These are phyloP conservation scores for Antrodiella citrinella DNA, from an alignment of 768 basidiomycete genomes.

Conservation along the genomic window DNA sequence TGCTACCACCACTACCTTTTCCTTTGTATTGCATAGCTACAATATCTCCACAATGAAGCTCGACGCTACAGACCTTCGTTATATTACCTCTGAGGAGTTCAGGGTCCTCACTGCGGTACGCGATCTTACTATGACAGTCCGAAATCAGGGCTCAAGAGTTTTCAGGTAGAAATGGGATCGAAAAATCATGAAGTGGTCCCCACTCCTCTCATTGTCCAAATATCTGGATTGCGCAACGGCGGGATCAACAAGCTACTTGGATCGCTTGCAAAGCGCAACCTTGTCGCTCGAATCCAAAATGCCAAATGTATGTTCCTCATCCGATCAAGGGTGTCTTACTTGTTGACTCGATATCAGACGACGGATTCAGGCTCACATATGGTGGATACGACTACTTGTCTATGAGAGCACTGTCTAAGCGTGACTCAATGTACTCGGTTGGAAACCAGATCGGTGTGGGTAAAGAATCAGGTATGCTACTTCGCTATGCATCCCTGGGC, in stretches of 20 bases:
- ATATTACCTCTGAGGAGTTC: conserved; percentile 89
- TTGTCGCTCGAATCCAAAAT: conserved; percentile 86
- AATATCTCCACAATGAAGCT: conserved; percentile 77
- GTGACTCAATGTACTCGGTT: conserved; percentile 83
- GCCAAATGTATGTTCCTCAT: conserved; percentile 66
- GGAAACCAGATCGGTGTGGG: conserved; percentile 98
- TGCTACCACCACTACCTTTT: too few relatives aligned
- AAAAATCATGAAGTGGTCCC: conserved; percentile 98
- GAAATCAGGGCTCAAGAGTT: background rate
- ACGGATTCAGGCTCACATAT: conserved; percentile 94
- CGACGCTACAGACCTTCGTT: conserved; percentile 90
- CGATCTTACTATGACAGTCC: background rate
- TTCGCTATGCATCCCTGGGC: too few relatives aligned
- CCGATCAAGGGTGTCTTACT: background rate
- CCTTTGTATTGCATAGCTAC: too few relatives aligned
- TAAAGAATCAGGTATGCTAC: conserved; percentile 91
- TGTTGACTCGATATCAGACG: conserved; percentile 47
- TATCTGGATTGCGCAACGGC: conserved; percentile 87
- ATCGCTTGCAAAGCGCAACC: conserved; percentile 81
- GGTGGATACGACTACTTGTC: conserved; percentile 98
- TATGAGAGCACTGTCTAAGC: conserved; percentile 85
- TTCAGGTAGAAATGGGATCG: conserved; percentile 91
- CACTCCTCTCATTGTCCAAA: conserved; percentile 78
- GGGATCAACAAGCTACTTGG: conserved; percentile 92
- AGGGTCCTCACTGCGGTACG: conserved; percentile 88